phyloP scores from a whole-genome alignment of 2,329 filamentous ascomycete species.

The Tolypocladium amazonense region DNA sequence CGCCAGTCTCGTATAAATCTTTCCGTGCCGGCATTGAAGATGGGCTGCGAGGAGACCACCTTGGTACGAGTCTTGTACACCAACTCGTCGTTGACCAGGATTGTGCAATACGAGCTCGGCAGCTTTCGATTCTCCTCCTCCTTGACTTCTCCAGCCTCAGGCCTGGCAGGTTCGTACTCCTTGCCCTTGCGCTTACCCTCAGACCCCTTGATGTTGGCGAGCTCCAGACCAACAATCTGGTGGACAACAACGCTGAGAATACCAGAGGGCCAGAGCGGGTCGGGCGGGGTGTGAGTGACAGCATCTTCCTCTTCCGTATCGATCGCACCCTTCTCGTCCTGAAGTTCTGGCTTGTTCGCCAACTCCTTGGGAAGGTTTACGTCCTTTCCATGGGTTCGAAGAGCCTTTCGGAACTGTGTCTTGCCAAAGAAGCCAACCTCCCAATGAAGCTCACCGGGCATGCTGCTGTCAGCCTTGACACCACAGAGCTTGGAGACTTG shows the following conservation, averaged over 20 bases:
- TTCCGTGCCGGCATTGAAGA: slow-evolving; percentile 95
- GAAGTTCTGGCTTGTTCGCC: slow-evolving; percentile 62
- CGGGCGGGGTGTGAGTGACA: slow-evolving; percentile 80
- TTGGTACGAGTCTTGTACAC: slow-evolving; percentile 93
- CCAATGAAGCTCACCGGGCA: slow-evolving; percentile 93
- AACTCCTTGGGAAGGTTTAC: slow-evolving; percentile 63
- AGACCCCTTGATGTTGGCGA: slow-evolving; percentile 84
- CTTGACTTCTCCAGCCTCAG: slow-evolving; percentile 70
- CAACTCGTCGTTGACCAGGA: slow-evolving; percentile 78
- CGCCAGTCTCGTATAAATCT: slow-evolving; percentile 90
- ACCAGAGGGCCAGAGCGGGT: slow-evolving; percentile 92
- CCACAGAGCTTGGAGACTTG: slow-evolving; percentile 76
- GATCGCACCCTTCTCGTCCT: slow-evolving; percentile 73
- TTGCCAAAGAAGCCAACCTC: slow-evolving; percentile 94
- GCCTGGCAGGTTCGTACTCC: slow-evolving; percentile 81
- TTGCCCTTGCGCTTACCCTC: slow-evolving; percentile 69
- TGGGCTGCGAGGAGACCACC: slow-evolving; percentile 86
- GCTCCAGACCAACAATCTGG: slow-evolving; percentile 88
- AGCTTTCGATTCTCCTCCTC: slow-evolving; percentile 73
- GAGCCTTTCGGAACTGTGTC: slow-evolving; percentile 72
- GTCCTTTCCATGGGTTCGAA: slow-evolving; percentile 82
- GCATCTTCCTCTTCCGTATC: slow-evolving; percentile 67
- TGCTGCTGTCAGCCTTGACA: slow-evolving; percentile 71
- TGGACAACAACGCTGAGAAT: slow-evolving; percentile 80
- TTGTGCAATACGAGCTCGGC: slow-evolving; percentile 89